Conservation (phyloP, 352 stramenopile species). For the Bremia lactucae region DNA sequence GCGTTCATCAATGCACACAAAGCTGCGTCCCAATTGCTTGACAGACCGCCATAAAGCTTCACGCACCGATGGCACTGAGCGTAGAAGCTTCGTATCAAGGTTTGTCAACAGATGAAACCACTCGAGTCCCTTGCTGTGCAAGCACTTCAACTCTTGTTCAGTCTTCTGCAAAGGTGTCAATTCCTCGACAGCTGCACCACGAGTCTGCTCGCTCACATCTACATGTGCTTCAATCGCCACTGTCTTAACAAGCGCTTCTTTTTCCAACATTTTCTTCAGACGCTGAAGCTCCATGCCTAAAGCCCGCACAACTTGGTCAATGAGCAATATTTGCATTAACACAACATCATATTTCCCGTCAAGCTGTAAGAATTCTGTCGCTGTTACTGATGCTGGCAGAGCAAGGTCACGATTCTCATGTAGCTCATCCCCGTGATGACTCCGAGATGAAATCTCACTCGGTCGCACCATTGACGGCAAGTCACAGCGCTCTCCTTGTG, state of each 20-base stretch:
- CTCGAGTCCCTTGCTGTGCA: conserved; percentile 69
- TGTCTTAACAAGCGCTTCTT: conserved; percentile 4
- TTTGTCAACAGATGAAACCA: conserved; percentile 76
- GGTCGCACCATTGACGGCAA: conserved; percentile 57
- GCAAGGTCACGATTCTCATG: conserved; percentile 2
- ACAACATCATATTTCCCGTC: conserved; percentile 61
- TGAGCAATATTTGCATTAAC: conserved; percentile 70
- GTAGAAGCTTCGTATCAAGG: conserved; percentile 67
- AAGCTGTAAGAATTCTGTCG: conserved; percentile 55
- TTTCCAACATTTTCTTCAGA: conserved; percentile 17
- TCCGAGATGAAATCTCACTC: conserved; percentile 34
- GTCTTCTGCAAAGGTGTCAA: conserved; percentile 12
- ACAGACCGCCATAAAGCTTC: conserved; percentile 77
- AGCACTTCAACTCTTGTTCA: conserved; percentile 29
- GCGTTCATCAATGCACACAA: conserved; percentile 73
- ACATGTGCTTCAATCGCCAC: conserved; percentile 4
- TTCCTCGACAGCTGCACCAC: too few relatives aligned
- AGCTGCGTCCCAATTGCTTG: conserved; percentile 65
- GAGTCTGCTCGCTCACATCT: background rate
- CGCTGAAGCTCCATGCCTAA: conserved; percentile 38
- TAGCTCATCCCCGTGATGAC: conserved; percentile 20
- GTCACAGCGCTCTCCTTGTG: conserved; percentile 58
- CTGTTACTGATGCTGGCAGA: conserved; percentile 8
- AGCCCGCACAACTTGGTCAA: conserved; percentile 63
- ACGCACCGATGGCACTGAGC: conserved; percentile 74